Percentiles rank a stretch among this genome's conserved stretches.
Conservation (phyloP, 1,139 yeast species). For the Blastobotrys malaysiensis region DNA sequence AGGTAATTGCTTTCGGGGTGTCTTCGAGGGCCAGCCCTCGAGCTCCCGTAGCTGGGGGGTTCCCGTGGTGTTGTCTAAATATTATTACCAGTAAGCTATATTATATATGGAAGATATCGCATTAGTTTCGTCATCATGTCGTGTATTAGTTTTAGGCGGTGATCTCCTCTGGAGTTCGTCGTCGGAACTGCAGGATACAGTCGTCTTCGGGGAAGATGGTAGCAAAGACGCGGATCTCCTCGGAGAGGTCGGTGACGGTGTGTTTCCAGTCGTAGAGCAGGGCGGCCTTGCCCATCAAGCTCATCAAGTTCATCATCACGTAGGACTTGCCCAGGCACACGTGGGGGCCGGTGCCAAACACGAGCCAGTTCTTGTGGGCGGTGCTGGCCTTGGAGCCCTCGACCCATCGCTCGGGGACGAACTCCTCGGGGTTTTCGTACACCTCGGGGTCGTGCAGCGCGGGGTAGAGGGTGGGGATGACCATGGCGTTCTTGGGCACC, state of each 20-base stretch:
- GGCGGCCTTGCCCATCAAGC: constrained; percentile 83
- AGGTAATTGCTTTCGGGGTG: no score
- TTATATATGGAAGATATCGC: not conserved
- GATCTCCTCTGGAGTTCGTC: constrained; percentile 21
- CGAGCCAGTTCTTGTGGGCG: constrained; percentile 87
- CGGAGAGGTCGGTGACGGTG: constrained; percentile 74
- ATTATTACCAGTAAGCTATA: not conserved
- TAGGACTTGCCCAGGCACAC: constrained; percentile 92
- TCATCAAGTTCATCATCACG: constrained; percentile 84
- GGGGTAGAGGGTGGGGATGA: constrained; percentile 91
- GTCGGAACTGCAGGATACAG: constrained; percentile 67
- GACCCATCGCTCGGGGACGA: constrained; percentile 95
- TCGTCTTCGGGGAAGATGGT: constrained; percentile 98
- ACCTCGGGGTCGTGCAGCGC: constrained; percentile 96
- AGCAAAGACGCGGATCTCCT: constrained; percentile 92
- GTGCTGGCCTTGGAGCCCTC: constrained; percentile 51
- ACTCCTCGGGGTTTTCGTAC: constrained; percentile 87
- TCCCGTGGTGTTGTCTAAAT: not conserved
- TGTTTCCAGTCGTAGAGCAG: constrained; percentile 77
- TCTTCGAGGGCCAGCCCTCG: no score
- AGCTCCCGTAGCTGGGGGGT: no score
- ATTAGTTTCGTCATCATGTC: not conserved
- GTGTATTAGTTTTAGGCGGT: constrained; percentile 1
- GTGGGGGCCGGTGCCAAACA: constrained; percentile 95
- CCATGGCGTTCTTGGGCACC: constrained; percentile 96